These are phyloP conservation scores for Nematodospora anomalae DNA, from an alignment of 1,139 yeast species.

Conservation along the genomic window DNA sequence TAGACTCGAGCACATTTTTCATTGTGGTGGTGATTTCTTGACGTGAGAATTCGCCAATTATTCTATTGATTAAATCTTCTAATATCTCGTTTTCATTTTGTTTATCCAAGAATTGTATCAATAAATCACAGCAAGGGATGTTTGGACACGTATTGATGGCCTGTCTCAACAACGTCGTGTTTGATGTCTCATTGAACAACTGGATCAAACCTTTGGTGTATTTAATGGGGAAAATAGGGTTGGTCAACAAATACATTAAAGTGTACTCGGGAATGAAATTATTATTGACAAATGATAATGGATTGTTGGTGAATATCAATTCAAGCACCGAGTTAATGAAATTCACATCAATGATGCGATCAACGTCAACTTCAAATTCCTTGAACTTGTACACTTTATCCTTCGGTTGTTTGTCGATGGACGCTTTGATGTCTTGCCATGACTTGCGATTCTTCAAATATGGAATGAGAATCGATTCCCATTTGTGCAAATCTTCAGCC, in stretches of 20 bases:
- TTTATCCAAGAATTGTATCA: conserved; percentile 50
- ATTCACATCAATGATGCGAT: conserved; percentile 62
- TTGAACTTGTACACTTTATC: conserved; percentile 24
- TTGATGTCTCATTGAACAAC: conserved; percentile 38
- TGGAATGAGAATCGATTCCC: conserved; percentile 36
- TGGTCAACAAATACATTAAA: conserved; percentile 74
- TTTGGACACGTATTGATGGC: conserved; percentile 79
- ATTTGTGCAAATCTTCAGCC: conserved; percentile 22
- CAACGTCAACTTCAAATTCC: conserved; percentile 63
- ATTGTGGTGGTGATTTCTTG: conserved; percentile 45
- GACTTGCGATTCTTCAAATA: conserved; percentile 31
- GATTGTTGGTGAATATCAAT: conserved; percentile 36
- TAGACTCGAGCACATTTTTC: conserved; percentile 22
- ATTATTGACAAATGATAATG: conserved; percentile 21
- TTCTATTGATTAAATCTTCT: conserved; percentile 64
- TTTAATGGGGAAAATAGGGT: conserved; percentile 75
- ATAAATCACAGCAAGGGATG: conserved; percentile 61
- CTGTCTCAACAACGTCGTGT: conserved; percentile 71
- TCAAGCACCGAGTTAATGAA: conserved; percentile 53
- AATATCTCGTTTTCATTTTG: conserved; percentile 62
- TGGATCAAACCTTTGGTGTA: conserved; percentile 55
- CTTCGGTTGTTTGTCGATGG: conserved; percentile 12
- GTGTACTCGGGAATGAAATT: conserved; percentile 56
- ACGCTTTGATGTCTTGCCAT: conserved; percentile 24
- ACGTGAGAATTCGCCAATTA: conserved; percentile 58